A percentile compares a stretch with the other conserved stretches of the same genome.
phyloP scores from a whole-genome alignment of 148 eudicot species.

The Nepenthes mirabilis region DNA sequence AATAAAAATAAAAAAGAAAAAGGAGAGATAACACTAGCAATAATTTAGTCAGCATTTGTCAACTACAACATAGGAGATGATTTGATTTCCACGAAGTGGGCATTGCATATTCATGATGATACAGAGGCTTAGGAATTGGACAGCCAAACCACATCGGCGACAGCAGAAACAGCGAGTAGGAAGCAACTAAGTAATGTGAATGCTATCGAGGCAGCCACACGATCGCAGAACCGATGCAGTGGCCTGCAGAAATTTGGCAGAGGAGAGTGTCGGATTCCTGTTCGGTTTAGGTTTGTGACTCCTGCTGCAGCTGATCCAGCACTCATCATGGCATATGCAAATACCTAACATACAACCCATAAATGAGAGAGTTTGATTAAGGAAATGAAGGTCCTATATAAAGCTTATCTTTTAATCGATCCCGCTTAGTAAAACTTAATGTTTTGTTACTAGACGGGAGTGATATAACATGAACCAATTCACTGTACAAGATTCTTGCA shows the following conservation, averaged over 20 bases:
- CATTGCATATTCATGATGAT: too few species aligned
- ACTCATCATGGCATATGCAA: slow-evolving; percentile 81
- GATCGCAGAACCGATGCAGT: slow-evolving; percentile 52
- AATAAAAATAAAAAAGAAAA: too few species aligned
- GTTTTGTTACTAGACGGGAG: too few species aligned
- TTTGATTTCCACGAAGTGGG: too few species aligned
- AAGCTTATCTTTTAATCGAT: too few species aligned
- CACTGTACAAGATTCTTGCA: too few species aligned
- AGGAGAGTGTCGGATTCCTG: slow-evolving; percentile 72
- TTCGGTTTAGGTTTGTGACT: slow-evolving; percentile 66
- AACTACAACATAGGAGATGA: too few species aligned
- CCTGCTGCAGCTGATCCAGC: slow-evolving; percentile 94
- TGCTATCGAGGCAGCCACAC: slow-evolving; percentile 70
- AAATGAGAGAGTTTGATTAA: neutral
- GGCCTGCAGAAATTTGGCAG: slow-evolving; percentile 95
- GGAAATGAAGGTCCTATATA: too few species aligned
- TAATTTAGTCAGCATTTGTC: too few species aligned
- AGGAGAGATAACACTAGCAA: too few species aligned
- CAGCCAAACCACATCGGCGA: slow-evolving; percentile 65
- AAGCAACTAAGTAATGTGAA: slow-evolving; percentile 64
- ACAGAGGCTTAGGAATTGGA: slow-evolving; percentile 7
- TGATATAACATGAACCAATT: too few species aligned
- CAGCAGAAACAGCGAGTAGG: slow-evolving; percentile 54
- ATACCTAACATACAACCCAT: slow-evolving; percentile 22
- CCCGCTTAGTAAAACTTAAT: too few species aligned